Evolutionary conservation across 352 stramenopile species (phyloP).

Genomic region (Globisporangium sylvaticum): DNA sequence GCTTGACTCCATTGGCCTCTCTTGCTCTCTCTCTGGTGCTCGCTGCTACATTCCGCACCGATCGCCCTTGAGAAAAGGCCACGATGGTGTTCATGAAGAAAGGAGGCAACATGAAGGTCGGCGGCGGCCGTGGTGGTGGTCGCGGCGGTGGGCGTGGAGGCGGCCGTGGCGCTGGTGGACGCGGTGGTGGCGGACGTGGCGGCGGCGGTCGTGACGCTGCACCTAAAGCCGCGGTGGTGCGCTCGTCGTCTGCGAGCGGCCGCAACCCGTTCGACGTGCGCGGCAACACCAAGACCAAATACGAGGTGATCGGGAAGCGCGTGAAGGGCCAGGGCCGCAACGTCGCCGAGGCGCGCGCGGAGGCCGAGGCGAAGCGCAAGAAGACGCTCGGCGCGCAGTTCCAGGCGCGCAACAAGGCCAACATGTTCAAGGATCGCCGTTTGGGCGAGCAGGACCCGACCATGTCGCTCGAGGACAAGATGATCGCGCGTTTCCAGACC

Average conservation of each 20-base stretch:
- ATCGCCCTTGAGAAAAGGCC: not conserved
- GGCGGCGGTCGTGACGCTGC: conserved; percentile 11
- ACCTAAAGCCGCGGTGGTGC: conserved; percentile 18
- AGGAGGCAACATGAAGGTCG: conserved; percentile 37
- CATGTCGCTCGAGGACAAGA: conserved; percentile 91
- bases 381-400: conserved; percentile 87
- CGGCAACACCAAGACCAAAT: conserved; percentile 83
- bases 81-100: conserved; percentile 45
- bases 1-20: not conserved
- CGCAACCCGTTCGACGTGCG: conserved; percentile 90
- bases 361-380: conserved; percentile 80
- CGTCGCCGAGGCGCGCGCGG: conserved; percentile 74
- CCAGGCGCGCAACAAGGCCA: conserved; percentile 81
- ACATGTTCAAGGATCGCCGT: conserved; percentile 84
- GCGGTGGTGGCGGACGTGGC: not conserved
- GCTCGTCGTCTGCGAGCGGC: conserved; percentile 23
- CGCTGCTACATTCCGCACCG: not conserved
- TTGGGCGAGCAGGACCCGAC: conserved; percentile 80
- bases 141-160: conserved; percentile 9
- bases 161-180: conserved; percentile 12
- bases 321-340: conserved; percentile 89
- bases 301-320: conserved; percentile 86
- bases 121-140: conserved; percentile 9
- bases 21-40: not conserved
- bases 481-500: conserved; percentile 89